Conservation (phyloP, 1,284 basidiomycete genomes). For the Tausonia pullulans region DNA sequence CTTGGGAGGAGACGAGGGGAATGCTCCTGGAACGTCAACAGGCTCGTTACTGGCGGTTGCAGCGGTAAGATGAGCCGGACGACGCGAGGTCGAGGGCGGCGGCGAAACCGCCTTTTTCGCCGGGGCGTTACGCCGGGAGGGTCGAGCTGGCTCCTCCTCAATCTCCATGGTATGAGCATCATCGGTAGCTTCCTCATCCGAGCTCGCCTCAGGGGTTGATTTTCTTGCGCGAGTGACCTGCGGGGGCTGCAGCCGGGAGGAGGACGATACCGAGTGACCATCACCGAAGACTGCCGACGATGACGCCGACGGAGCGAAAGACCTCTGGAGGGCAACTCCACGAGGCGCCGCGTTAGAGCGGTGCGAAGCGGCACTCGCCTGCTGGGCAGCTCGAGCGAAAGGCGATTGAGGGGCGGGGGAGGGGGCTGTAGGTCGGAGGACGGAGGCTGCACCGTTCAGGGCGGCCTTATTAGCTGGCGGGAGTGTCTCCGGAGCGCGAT, state of each 20-base stretch:
- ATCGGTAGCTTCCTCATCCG: neutral
- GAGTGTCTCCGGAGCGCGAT: neutral
- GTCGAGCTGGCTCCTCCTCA: neutral
- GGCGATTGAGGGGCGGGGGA: conserved; percentile 1
- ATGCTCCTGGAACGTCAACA: neutral
- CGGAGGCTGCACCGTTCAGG: neutral
- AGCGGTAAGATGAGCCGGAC: too few species aligned
- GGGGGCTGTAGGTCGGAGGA: neutral
- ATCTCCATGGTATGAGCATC: neutral
- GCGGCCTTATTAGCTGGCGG: neutral
- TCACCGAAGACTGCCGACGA: neutral
- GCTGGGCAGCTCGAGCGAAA: conserved; percentile 8
- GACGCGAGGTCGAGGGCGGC: too few species aligned
- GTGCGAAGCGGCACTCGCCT: conserved; percentile 2
- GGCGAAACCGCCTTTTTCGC: too few species aligned
- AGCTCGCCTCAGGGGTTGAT: neutral
- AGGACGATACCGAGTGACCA: neutral
- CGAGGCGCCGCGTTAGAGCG: neutral
- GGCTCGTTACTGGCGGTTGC: neutral
- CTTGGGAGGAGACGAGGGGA: neutral
- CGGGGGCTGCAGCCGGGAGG: neutral
- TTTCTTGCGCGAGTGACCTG: neutral
- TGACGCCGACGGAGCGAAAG: neutral
- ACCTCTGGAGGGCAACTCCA: neutral
- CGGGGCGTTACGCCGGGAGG: too few species aligned